These are phyloP conservation scores for Austroboletus olivaceoglutinosus DNA, from an alignment of 1,284 basidiomycete species.

Conservation along the genomic window DNA sequence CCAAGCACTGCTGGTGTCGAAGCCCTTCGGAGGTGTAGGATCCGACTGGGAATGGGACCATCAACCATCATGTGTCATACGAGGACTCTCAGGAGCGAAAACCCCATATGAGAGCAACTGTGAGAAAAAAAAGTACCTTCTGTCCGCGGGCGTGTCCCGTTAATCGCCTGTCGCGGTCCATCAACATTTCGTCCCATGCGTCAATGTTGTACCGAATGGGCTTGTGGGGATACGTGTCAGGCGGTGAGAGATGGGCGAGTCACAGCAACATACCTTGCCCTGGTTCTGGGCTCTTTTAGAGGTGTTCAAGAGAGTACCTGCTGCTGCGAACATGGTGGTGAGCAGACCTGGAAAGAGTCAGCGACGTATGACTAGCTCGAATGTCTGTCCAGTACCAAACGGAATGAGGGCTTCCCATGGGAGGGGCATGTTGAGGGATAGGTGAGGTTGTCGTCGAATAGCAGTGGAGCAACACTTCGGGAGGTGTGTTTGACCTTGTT, in stretches of 20 bases:
- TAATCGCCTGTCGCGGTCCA: constrained; percentile 82
- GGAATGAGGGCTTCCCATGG: constrained; percentile 95
- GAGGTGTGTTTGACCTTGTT: constrained; percentile 18
- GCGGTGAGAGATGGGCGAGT: background rate
- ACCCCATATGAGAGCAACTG: constrained; percentile 1
- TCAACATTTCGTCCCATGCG: constrained; percentile 93
- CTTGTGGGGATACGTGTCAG: constrained; percentile 40
- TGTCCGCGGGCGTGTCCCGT: constrained; percentile 89
- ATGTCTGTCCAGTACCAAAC: constrained; percentile 59
- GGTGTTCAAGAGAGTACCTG: constrained; percentile 80
- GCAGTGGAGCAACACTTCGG: background rate
- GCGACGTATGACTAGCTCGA: background rate
- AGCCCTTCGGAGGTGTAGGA: constrained; percentile 68
- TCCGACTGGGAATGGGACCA: constrained; percentile 53
- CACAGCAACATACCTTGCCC: constrained; percentile 68
- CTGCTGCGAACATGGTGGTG: constrained; percentile 84
- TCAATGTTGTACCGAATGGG: constrained; percentile 83
- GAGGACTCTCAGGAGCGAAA: background rate
- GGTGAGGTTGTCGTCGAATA: background rate
- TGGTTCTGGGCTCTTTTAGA: constrained; percentile 80
- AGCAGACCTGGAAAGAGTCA: constrained; percentile 61
- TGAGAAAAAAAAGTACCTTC: constrained; percentile 50
- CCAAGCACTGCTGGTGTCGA: constrained; percentile 79
- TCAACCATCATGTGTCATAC: background rate
- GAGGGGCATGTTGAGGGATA: constrained; percentile 68